Evolutionary conservation across 495 filamentous ascomycete genomes (phyloP), one percentile per base, ranked within the genome.

Genomic region (Daldinia concentrica): DNA sequence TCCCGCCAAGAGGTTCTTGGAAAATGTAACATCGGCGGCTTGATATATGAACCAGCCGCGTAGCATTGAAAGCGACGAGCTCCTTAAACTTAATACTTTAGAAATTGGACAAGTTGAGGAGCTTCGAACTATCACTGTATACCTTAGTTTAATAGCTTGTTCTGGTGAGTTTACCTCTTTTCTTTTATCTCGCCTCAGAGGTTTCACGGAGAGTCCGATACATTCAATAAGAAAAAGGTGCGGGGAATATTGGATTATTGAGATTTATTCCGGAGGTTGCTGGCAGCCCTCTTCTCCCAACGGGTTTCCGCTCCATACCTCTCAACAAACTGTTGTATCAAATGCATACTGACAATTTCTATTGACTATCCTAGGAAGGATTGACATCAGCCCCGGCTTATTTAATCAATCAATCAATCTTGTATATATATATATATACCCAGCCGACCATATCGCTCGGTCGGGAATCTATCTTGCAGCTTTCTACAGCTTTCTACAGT

Each of bases 21-120:
- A 15, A 64, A 36, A 37, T 39, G 45, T 17, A 45, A 61, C 36
- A 55, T 27, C 8, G 51, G 29, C 7, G 4, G 0, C 15, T 61
- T 67, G 32, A 73, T 68, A 66, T 58, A 29, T 65, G 45, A 59
- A 62, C 39, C 9, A 36, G 48, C 29, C 55, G 57, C 62, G 6
- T 29, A 56, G 30, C 12, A 43, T 65, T 65, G 1, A 45, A 61
- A 65, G 29, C 0, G 11, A 11, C 32, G 12, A 11, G 15, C 27
- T 27, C 41, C 57, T 34, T 19, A 4, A 34, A 39, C 26, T 32
- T 56, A 24, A 26, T 43, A 36, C 17, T 61, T 65, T 58, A 12
- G 9, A 48, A 48, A 24, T 14, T 24, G 11, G 8, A 22, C 43
- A 9, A 3, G 9, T 17, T 51, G 5, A 56, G 5, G 6, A 43